Percentiles rank a stretch among this genome's conserved stretches.
Conservation (phyloP, 129 eudicot genomes). For the Chrysanthemum lavandulifolium region DNA sequence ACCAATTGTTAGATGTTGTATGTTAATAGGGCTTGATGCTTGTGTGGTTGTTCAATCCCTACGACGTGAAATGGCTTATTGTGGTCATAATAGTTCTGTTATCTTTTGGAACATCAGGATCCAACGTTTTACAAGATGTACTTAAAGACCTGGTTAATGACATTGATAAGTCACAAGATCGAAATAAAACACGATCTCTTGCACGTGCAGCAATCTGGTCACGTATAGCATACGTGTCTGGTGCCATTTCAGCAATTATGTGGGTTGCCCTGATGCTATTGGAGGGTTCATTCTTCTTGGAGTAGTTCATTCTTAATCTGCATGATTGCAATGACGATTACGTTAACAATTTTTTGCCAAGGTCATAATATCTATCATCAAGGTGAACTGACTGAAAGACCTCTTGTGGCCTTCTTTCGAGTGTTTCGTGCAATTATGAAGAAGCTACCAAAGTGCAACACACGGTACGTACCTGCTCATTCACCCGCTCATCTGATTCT, state of each 20-base stretch:
- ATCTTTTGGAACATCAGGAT: constrained; percentile 25
- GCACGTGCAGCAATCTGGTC: constrained; percentile 10
- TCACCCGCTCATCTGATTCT: no score
- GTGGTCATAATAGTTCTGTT: background rate
- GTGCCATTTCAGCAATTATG: constrained; percentile 1
- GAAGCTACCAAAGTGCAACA: background rate
- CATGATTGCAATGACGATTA: background rate
- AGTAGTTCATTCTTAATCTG: constrained; percentile 10
- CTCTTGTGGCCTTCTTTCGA: background rate
- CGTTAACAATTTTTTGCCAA: background rate
- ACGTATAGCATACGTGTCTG: background rate
- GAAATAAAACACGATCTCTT: background rate
- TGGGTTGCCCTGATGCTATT: background rate
- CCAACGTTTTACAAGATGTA: background rate
- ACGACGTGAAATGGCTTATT: constrained; percentile 18
- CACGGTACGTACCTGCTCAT: no score
- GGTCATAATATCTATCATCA: constrained; percentile 16
- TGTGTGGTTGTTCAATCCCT: constrained; percentile 28
- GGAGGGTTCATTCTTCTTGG: background rate
- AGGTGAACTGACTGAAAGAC: constrained; percentile 3
- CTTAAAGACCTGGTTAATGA: constrained; percentile 2
- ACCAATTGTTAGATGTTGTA: background rate
- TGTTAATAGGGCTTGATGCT: constrained; percentile 16
- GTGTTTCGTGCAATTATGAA: background rate
- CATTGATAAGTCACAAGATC: constrained; percentile 7